Conservation (phyloP, 2,329 filamentous ascomycete species). For the Beauveria sp. region DNA sequence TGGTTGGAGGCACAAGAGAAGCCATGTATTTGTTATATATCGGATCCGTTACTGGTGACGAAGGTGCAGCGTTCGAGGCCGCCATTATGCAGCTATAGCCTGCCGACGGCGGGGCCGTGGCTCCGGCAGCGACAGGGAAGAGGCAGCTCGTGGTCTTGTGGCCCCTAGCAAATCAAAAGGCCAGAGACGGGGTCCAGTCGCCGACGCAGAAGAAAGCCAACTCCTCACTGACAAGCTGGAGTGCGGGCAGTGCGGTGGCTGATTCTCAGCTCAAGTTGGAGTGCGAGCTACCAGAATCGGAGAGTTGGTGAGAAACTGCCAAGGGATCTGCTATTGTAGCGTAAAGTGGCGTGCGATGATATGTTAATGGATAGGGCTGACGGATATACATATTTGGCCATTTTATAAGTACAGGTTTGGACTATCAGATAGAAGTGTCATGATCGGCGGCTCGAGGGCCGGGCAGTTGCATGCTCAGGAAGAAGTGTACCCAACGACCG, state of each 20-base stretch:
- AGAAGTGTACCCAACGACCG: not conserved
- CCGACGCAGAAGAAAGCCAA: not conserved
- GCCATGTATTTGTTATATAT: slow-evolving; percentile 39
- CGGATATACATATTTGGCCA: not conserved
- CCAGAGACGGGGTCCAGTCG: not conserved
- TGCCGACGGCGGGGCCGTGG: slow-evolving; percentile 4
- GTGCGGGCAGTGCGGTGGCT: not conserved
- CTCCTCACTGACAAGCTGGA: not conserved
- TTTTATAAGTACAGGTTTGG: not conserved
- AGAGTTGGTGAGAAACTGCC: not conserved
- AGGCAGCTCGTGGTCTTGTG: not conserved
- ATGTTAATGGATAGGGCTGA: not conserved
- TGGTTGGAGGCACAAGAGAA: slow-evolving; percentile 39
- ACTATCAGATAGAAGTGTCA: not conserved
- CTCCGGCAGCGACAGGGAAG: not conserved
- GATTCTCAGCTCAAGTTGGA: not conserved
- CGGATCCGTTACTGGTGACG: not conserved
- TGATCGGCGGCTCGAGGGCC: not conserved
- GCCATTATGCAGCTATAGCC: slow-evolving; percentile 5
- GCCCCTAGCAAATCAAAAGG: not conserved
- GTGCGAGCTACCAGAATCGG: not conserved
- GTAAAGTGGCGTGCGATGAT: not conserved
- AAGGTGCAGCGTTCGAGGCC: slow-evolving; percentile 15
- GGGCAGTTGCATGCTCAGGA: not conserved
- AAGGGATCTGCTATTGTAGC: not conserved